Base-by-base conservation (phyloP, 768 basidiomycete species). In the Pulveroboletus sp. region DNA sequence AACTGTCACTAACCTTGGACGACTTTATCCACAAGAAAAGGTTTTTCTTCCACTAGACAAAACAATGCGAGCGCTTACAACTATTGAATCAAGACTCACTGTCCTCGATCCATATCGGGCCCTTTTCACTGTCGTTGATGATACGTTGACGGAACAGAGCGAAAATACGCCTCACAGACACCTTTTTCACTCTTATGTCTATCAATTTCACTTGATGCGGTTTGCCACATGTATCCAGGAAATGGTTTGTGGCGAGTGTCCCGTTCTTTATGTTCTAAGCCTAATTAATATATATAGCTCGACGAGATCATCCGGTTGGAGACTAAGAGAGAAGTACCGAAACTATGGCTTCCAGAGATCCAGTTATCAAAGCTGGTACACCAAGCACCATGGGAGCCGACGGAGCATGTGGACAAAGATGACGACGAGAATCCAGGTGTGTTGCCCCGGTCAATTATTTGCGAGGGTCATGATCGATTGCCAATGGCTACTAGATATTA, bases 161-260 rank as follows among this genome's bases (percentile, higher is more conserved):
- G 75, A 77, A 7, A 66, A 74, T 12, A 81, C 79, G 1, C 78
- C 82, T 1, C 87, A 89, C 64, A 78, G 82, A 34, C 80, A 82
- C 60, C 69, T 90, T 8, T 90, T 90, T 56, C 71, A 87, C 47
- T 85, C 82, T 42, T 90, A 84, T 56, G 77, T 86, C 24, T 89
- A 86, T 61, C 85, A 90, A 51, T 76, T 71, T 45, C 77, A 78
- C 49, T 55, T 74, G 42, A 71, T 75, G 60, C 65, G 61, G 12
- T 74, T 77, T 51, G 60, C 68, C 3, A 47, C 51, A 9, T 51
- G 60, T 11, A 47, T 75, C 5, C 53, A 61, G n/a, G 65, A 65
- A 7, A 42, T 70, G 49, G 76, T 78, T 37, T 17, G 74, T 53
- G 31, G 16, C 19, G 21, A 12, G 7, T 3, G n/a, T 45, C 2